Evolutionary conservation across 192 early-diverging fungal genomes (phyloP), one percentile per base, ranked within the genome.

Genomic region (Coemansia sp.): DNA sequence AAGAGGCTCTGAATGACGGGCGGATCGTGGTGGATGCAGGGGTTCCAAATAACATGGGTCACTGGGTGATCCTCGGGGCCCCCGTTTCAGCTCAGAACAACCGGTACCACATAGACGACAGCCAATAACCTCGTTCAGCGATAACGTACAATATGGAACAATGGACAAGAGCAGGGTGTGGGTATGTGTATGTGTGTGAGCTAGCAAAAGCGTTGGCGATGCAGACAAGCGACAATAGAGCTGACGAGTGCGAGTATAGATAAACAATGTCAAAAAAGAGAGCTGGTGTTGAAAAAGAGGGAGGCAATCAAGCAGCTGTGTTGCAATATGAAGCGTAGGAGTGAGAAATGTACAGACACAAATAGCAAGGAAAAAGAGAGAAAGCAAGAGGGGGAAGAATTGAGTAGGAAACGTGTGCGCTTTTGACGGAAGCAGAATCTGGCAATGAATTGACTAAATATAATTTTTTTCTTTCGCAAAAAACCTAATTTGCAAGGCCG

Each of bases 341-440:
- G 51, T 54, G 51, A 54, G 51, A 54, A 54, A 54, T 54, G 25
- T 54, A 54, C 51, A 50, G 48, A 54, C 51, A 54, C 51, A 54
- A 54, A 54, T 54, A 54, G 25, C 9, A 54, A 54, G 51, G 20
- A 25, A 54, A 22, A 54, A 25, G 43, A 45, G 43, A 20, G 22
- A 50, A n/a, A 12, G 9, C 17, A n/a, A n/a, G 14, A 50, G 48
- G 17, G 17, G 48, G 14, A 50, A 4, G 43, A 45, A 45, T 8
- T 13, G 7, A 4, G 43, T 4, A 45, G 43, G 25, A 25, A 25
- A 25, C 25, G 25, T 25, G 25, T 25, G 25, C 25, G 25, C 25
- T 25, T 25, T 25, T 25, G 25, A 25, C 25, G 25, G 25, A 25
- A 25, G 25, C 2, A 25, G 25, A 25, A 25, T 25, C 25, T 25